Conservation (phyloP, 2,329 filamentous ascomycete genomes). For the Coniochaeta sp. region DNA sequence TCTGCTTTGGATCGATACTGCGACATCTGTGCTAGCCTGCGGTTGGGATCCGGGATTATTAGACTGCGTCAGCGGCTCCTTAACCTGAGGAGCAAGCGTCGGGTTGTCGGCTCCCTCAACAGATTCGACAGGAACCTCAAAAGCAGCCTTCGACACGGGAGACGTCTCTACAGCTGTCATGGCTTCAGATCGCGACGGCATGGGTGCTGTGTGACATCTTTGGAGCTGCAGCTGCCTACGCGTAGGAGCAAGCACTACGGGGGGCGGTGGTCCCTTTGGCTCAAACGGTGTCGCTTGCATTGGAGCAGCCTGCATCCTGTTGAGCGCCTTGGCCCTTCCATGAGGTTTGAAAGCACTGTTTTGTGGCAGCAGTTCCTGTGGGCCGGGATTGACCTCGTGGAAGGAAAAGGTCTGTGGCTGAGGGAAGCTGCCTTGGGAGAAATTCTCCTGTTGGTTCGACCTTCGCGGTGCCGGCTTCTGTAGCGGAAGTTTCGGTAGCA, state of each 20-base stretch:
- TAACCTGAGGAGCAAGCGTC: neutral
- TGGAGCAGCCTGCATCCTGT: slow-evolving; percentile 5
- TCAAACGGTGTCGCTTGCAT: neutral
- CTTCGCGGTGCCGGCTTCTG: slow-evolving; percentile 1
- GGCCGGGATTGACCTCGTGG: slow-evolving; percentile 33
- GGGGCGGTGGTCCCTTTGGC: neutral
- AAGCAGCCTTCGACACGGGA: neutral
- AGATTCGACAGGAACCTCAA: neutral
- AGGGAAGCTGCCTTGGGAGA: slow-evolving; percentile 8
- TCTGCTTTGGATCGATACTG: neutral
- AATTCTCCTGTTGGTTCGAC: neutral
- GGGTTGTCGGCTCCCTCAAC: neutral
- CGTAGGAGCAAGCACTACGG: neutral
- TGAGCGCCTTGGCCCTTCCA: slow-evolving; percentile 14
- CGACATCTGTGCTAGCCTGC: neutral
- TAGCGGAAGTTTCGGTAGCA: neutral
- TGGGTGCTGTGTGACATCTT: neutral
- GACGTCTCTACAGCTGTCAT: neutral
- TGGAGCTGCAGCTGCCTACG: neutral
- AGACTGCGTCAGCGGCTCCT: neutral
- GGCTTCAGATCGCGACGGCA: neutral
- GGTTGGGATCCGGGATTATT: neutral
- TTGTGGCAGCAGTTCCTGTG: slow-evolving; percentile 32
- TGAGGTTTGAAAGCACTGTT: slow-evolving; percentile 33
- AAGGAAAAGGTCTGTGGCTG: slow-evolving; percentile 24